These are phyloP conservation scores for Ogataea naganishii DNA, from an alignment of 805 yeast genomes.

Conservation along the genomic window DNA sequence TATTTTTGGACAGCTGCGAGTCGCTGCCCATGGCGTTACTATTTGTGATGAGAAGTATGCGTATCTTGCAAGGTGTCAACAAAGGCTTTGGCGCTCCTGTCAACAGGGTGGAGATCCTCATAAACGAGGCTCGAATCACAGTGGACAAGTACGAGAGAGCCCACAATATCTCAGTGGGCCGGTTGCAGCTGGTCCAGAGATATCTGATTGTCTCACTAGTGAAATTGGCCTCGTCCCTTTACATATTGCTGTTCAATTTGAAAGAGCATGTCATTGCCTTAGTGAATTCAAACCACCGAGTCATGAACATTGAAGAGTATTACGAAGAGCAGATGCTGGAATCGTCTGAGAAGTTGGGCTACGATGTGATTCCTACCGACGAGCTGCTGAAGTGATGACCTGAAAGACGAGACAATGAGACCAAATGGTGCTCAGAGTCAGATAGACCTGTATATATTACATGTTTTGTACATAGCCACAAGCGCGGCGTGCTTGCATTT, in stretches of 20 bases:
- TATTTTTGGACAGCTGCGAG: slow-evolving; percentile 51
- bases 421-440: neutral
- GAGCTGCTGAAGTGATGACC: slow-evolving; percentile 11
- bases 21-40: slow-evolving; percentile 60
- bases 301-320: slow-evolving; percentile 32
- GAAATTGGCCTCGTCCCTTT: slow-evolving; percentile 21
- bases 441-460: neutral
- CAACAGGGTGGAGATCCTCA: slow-evolving; percentile 59
- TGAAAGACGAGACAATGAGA: neutral
- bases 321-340: slow-evolving; percentile 34
- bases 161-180: slow-evolving; percentile 3
- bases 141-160: slow-evolving; percentile 9
- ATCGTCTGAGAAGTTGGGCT: slow-evolving; percentile 34
- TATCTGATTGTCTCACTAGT: slow-evolving; percentile 11
- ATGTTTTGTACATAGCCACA: neutral
- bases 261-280: slow-evolving; percentile 2
- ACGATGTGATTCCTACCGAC: slow-evolving; percentile 24
- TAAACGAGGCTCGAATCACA: slow-evolving; percentile 38
- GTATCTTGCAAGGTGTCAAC: slow-evolving; percentile 67
- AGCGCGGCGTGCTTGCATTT: too few relatives aligned
- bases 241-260: slow-evolving; percentile 12
- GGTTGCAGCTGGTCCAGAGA: slow-evolving; percentile 7
- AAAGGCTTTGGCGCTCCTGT: slow-evolving; percentile 62
- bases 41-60: slow-evolving; percentile 61
- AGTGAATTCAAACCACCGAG: slow-evolving; percentile 17